Percentiles rank a stretch among this genome's conserved stretches.
These are phyloP conservation scores for Trifolium subterraneum DNA, from an alignment of 306 rosid species.

Conservation along the genomic window DNA sequence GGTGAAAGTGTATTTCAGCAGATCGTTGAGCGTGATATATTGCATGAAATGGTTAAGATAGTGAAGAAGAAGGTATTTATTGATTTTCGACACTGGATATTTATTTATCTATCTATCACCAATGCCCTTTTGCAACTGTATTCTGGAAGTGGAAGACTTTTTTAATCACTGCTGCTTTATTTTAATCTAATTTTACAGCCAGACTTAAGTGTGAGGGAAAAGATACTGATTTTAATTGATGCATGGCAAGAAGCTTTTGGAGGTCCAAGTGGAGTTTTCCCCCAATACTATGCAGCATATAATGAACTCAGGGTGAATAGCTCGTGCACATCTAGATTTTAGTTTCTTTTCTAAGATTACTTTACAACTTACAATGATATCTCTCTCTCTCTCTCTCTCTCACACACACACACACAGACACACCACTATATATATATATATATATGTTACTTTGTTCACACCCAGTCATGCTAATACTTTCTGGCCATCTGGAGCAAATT, in stretches of 20 bases:
- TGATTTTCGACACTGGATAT: constrained; percentile 25
- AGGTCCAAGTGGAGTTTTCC: constrained; percentile 77
- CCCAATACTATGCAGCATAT: constrained; percentile 87
- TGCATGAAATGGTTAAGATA: constrained; percentile 94
- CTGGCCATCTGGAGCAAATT: constrained; percentile 23
- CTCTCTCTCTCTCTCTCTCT: no score
- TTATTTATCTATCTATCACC: constrained; percentile 30
- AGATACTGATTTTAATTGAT: constrained; percentile 81
- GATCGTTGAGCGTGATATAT: constrained; percentile 86
- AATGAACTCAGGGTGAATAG: constrained; percentile 78
- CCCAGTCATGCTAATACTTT: constrained; percentile 6
- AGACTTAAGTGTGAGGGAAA: constrained; percentile 87
- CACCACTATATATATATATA: no score
- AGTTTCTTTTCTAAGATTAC: constrained; percentile 9
- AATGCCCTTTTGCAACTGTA: constrained; percentile 26
- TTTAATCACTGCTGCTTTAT: constrained; percentile 37
- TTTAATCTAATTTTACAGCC: constrained; percentile 73
- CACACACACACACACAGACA: no score
- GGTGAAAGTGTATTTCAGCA: constrained; percentile 87
- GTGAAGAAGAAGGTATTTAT: constrained; percentile 89
- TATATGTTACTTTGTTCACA: not conserved
- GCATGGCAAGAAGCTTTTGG: constrained; percentile 99
- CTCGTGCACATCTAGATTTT: constrained; percentile 22
- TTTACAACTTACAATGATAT: not conserved
- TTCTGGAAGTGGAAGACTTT: constrained; percentile 32